Base-by-base conservation (phyloP, 345 rosid genomes). In the Hibiscus trionum region DNA sequence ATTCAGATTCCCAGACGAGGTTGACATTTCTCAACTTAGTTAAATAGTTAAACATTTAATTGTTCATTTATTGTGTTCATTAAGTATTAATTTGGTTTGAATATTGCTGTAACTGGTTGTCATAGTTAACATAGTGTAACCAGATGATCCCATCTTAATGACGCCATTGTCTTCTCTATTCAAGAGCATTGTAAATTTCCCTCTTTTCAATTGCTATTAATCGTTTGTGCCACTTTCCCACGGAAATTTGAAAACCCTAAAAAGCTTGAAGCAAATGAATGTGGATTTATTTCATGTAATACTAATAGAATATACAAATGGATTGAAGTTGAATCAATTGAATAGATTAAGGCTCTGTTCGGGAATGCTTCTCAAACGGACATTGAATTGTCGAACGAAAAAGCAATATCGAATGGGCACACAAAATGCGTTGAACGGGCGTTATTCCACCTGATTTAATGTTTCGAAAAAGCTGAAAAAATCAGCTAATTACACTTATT, bases 1-100 rank as follows among this genome's bases (percentile, higher is more conserved):
- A 62, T 94, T 94, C 84, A 94, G 65, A 81, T 77, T 94, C 71
- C 93, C 96, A 17, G 96, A 91, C 1, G 97, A 85, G 42, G 79
- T 88, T 60, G 97, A 94, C 65, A 80, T 91, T 62, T 80, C 96
- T 77, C 88, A 75, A 5, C 85, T 94, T 67, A 91, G 95, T 85
- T 91, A 44, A 44, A 44, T 44, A 44, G 14, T 10, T 9, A 50
- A 80, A 37, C 69, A 26, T 69, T 14, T 11, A 16, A 55, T 11
- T 24, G 12, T 11, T 42, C 52, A 44, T 44, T 63, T 12, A 9
- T 26, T 53, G 1, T 62, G 35, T 2, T 59, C 24, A 71, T 49
- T 5, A 49, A 14, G 53, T 49, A 3, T 49, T 49, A 2, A 46
- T 27, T 52, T n/a, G 57, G 57, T 52, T 52, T 52, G 7, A 16